Percentiles rank a stretch among this genome's conserved stretches.
Evolutionary conservation across 495 filamentous ascomycete species (phyloP).

Genomic region (Aspergillus hancockii): DNA sequence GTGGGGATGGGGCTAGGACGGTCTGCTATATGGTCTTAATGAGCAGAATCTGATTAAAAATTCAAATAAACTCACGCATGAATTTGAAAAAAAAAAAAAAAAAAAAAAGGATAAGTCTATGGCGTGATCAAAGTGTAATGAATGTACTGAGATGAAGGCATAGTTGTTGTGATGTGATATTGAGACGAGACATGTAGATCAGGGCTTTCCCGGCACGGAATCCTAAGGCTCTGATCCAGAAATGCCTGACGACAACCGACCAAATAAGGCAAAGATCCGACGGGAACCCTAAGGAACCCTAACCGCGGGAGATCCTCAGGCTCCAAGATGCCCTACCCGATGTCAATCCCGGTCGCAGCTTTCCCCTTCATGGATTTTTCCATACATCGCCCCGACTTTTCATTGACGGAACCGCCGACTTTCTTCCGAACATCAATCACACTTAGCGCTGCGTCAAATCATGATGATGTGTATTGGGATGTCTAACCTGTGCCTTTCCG

Average conservation of each 20-base stretch:
- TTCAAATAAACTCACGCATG: not conserved
- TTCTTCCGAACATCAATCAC: not conserved
- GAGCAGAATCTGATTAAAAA: not conserved
- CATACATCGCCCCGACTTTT: not conserved
- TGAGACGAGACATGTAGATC: slow-evolving; percentile 6
- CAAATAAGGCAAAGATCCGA: not conserved
- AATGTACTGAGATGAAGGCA: not conserved
- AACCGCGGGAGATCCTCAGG: slow-evolving; percentile 9
- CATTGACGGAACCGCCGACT: not conserved
- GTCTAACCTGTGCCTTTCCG: not conserved
- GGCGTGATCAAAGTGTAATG: not conserved
- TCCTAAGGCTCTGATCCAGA: slow-evolving; percentile 4
- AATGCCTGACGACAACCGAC: not conserved
- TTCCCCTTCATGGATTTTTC: not conserved
- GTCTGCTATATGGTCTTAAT: not conserved
- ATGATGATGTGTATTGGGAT: not conserved
- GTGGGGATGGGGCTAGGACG: not conserved
- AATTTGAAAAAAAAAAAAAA: not conserved
- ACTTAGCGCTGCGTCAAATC: not conserved
- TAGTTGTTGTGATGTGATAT: not conserved
- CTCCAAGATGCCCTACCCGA: not conserved
- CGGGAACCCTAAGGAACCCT: too few species aligned
- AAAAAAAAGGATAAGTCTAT: too few species aligned
- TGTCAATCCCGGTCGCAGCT: not conserved
- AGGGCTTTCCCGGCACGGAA: slow-evolving; percentile 2